Conservation (phyloP, 2,329 filamentous ascomycete genomes). For the Penicillium sp. region DNA sequence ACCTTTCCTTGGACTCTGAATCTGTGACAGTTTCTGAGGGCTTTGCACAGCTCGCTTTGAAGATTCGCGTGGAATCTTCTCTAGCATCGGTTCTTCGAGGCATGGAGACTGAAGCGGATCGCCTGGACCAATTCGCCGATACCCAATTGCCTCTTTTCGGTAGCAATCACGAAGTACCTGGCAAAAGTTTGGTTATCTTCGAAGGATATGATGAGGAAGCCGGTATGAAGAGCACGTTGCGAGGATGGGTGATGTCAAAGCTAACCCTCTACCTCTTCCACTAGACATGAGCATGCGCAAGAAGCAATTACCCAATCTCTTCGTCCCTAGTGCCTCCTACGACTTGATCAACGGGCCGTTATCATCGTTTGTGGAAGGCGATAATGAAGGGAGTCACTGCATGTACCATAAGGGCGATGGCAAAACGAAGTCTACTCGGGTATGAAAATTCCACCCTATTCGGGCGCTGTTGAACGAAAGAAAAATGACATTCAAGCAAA, state of each 20-base stretch:
- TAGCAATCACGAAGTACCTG: conserved; percentile 17
- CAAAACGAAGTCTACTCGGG: not conserved
- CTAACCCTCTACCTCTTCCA: not conserved
- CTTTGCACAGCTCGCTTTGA: conserved; percentile 39
- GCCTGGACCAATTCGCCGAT: conserved; percentile 63
- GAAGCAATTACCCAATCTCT: conserved; percentile 10
- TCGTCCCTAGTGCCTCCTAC: conserved; percentile 16
- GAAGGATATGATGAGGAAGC: conserved; percentile 64
- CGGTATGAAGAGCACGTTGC: conserved; percentile 37
- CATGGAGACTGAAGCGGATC: conserved; percentile 51
- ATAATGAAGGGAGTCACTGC: conserved; percentile 11
- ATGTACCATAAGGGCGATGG: conserved; percentile 7
- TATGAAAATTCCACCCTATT: not conserved
- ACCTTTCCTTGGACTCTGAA: not conserved
- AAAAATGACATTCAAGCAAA: conserved; percentile 10
- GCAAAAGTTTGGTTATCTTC: conserved; percentile 37
- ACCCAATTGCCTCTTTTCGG: conserved; percentile 54
- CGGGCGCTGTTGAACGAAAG: not conserved
- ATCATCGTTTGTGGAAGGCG: conserved; percentile 2
- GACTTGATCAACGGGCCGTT: conserved; percentile 11
- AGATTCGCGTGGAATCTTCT: conserved; percentile 52
- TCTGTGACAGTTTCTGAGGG: conserved; percentile 26
- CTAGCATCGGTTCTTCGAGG: conserved; percentile 44
- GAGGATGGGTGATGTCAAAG: conserved; percentile 21
- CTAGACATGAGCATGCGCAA: conserved; percentile 18